Evolutionary conservation across 2,329 filamentous ascomycete species (phyloP).

Genomic region (Aspergillus carbonarius): DNA sequence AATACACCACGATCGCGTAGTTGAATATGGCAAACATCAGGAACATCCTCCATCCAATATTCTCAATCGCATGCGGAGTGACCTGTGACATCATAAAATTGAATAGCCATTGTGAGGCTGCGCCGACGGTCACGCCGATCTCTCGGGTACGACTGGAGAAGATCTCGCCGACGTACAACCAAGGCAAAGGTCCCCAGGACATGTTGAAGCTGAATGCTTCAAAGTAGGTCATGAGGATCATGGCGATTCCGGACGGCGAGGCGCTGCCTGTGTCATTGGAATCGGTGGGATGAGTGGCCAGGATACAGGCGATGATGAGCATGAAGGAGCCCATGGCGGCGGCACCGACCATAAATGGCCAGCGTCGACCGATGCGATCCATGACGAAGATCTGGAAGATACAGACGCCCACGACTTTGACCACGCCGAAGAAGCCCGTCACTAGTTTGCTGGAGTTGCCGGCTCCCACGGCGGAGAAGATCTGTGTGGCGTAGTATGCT

Average conservation of each 20-base stretch:
- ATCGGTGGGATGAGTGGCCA: constrained; percentile 46
- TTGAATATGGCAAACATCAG: constrained; percentile 54
- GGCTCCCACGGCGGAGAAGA: constrained; percentile 52
- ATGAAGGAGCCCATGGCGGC: constrained; percentile 54
- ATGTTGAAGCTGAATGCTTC: constrained; percentile 47
- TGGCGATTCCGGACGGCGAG: constrained; percentile 44
- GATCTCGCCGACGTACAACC: constrained; percentile 40
- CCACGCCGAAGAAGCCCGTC: constrained; percentile 54
- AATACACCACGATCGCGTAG: constrained; percentile 46
- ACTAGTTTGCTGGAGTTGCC: constrained; percentile 50
- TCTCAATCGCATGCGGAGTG: constrained; percentile 44
- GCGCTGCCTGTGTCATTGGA: constrained; percentile 30
- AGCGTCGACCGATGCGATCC: constrained; percentile 51
- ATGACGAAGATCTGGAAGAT: constrained; percentile 52
- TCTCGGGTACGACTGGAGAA: constrained; percentile 39
- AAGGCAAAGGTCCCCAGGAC: constrained; percentile 40
- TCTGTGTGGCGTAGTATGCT: constrained; percentile 55
- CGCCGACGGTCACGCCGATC: constrained; percentile 35
- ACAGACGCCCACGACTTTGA: constrained; percentile 51
- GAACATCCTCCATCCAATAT: constrained; percentile 52
- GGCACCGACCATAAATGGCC: constrained; percentile 51
- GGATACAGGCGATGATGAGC: constrained; percentile 54
- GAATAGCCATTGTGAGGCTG: constrained; percentile 41
- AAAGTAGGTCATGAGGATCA: constrained; percentile 53
- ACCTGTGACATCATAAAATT: constrained; percentile 43